Conservation (phyloP, 371 early-diverging fungal genomes). For the Mucor piriformis region DNA sequence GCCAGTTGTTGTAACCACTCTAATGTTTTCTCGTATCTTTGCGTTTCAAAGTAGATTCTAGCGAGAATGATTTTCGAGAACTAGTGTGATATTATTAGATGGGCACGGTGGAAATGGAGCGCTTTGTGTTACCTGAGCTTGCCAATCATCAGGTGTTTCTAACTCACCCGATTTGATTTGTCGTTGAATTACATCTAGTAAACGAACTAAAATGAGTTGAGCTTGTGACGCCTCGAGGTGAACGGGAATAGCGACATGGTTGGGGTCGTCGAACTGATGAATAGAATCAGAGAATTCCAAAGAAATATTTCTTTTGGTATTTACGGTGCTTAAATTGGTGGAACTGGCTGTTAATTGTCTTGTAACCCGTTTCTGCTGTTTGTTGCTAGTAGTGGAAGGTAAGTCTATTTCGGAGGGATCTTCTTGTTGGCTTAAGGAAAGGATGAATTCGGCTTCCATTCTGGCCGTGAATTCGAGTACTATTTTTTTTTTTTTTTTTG, state of each 20-base stretch:
- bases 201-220: constrained; percentile 19
- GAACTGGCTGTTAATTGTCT: constrained; percentile 2
- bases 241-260: constrained; percentile 22
- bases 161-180: constrained; percentile 26
- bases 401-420: not conserved
- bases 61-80: constrained; percentile 45
- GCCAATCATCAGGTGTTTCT: constrained; percentile 35
- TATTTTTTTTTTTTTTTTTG: not conserved
- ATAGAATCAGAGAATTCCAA: constrained; percentile 17
- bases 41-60: constrained; percentile 42
- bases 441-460: constrained; percentile 27
- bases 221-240: constrained; percentile 12
- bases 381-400: not conserved
- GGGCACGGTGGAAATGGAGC: too few species aligned
- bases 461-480: constrained; percentile 25
- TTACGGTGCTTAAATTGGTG: not conserved
- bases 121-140: constrained; percentile 32
- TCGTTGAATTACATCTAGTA: constrained; percentile 26
- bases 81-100: too few species aligned
- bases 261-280: constrained; percentile 34
- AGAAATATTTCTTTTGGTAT: not conserved
- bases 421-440: constrained; percentile 8
- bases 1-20: constrained; percentile 36
- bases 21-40: constrained; percentile 36
- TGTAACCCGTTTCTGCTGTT: constrained; percentile 11